These are phyloP conservation scores for Stachybotrys echinatus DNA, from an alignment of 2,329 filamentous ascomycete genomes.

Conservation along the genomic window DNA sequence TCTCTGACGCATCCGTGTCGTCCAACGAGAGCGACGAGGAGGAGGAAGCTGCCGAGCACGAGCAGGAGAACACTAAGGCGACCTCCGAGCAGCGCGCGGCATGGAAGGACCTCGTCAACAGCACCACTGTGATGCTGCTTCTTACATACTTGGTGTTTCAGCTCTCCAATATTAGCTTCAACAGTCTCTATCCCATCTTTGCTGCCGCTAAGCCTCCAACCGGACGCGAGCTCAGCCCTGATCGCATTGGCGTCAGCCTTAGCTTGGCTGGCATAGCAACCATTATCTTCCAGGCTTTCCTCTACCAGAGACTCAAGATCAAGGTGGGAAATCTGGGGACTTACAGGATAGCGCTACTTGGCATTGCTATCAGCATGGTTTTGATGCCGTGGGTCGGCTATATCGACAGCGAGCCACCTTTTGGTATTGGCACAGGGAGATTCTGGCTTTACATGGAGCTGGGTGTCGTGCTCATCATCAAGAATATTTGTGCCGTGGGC, in stretches of 20 bases:
- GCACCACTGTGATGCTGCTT: conserved; percentile 77
- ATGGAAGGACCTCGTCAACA: conserved; percentile 62
- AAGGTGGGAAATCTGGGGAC: conserved; percentile 80
- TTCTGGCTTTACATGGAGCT: conserved; percentile 75
- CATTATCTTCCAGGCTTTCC: conserved; percentile 82
- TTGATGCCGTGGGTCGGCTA: conserved; percentile 90
- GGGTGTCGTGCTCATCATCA: conserved; percentile 74
- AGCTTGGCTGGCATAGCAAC: conserved; percentile 81
- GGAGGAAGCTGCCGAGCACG: conserved; percentile 17
- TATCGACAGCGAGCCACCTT: conserved; percentile 49
- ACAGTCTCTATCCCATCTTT: conserved; percentile 92
- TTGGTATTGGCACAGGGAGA: conserved; percentile 57
- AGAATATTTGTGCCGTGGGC: conserved; percentile 85
- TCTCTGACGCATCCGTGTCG: conserved; percentile 17
- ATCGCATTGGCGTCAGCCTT: conserved; percentile 78
- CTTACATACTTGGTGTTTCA: conserved; percentile 90
- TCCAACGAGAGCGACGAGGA: conserved; percentile 19
- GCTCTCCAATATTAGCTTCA: conserved; percentile 89
- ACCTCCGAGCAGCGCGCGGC: conserved; percentile 24
- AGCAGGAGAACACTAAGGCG: conserved; percentile 20
- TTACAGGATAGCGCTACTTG: conserved; percentile 72
- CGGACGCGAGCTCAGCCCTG: conserved; percentile 69
- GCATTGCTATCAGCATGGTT: conserved; percentile 76
- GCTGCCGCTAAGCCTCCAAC: conserved; percentile 69
- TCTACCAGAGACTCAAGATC: conserved; percentile 75